Conservation (phyloP, 768 basidiomycete genomes). For the Calvatia gigantea region DNA sequence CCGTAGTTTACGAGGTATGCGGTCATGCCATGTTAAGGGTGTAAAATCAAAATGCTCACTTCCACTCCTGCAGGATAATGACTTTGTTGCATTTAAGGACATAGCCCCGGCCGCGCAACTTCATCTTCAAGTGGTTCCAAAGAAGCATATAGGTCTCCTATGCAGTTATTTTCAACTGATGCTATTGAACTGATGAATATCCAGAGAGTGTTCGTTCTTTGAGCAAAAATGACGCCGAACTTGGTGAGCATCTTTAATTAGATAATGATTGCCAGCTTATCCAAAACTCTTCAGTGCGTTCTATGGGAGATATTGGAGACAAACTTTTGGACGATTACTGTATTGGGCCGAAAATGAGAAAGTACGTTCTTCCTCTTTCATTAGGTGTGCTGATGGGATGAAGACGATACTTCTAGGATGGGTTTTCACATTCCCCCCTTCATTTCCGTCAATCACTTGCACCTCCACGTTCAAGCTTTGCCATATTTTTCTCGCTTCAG, state of each 20-base stretch:
- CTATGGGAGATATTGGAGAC: slow-evolving; percentile 43
- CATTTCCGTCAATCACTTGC: slow-evolving; percentile 68
- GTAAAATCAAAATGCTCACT: background rate
- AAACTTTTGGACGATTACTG: slow-evolving; percentile 44
- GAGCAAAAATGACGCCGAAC: slow-evolving; percentile 35
- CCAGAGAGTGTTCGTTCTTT: slow-evolving; percentile 57
- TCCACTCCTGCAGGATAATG: slow-evolving; percentile 32
- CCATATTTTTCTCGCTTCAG: slow-evolving; percentile 49
- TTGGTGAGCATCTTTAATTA: slow-evolving; percentile 35
- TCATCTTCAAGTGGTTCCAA: slow-evolving; percentile 52
- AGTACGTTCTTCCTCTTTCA: slow-evolving; percentile 29
- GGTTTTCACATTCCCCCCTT: slow-evolving; percentile 85
- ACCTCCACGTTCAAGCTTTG: slow-evolving; percentile 68
- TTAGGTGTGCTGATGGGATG: background rate
- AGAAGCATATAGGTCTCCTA: slow-evolving; percentile 44
- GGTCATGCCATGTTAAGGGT: background rate
- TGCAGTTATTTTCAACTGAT: background rate
- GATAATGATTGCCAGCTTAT: background rate
- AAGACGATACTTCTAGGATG: slow-evolving; percentile 40
- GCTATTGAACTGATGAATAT: slow-evolving; percentile 5
- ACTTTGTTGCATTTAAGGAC: slow-evolving; percentile 51
- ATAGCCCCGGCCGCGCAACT: slow-evolving; percentile 42
- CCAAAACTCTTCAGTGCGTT: slow-evolving; percentile 26
- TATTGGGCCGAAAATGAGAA: slow-evolving; percentile 39
- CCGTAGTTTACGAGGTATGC: slow-evolving; percentile 6